Base-by-base conservation (phyloP, 768 basidiomycete genomes). In the Termitomyces bulborhizus region DNA sequence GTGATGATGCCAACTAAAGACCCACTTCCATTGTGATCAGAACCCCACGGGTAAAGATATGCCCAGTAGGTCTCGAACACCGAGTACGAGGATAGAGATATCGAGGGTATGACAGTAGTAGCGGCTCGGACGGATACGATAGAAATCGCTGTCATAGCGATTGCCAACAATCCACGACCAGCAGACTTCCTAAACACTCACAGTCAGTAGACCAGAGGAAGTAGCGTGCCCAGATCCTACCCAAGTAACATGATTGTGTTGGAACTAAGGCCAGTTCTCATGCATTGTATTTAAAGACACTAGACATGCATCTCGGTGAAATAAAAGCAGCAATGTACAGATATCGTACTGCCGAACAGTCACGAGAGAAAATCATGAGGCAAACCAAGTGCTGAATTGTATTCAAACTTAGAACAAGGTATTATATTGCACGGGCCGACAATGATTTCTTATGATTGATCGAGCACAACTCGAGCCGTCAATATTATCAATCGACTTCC, bases 1-100 rank as follows among this genome's bases (percentile, higher is more conserved):
- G 26, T 24, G 37, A 13, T 24, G 16, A 41, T 13, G n/a, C 5
- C 43, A 29, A 32, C 46, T 7, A 11, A 12, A 29, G 31, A 36
- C 37, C 21, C 54, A 76, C 75, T 72, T 52, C 75, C 75, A 50
- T 76, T 76, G 61, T 76, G 75, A 46, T 76, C 75, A 32, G 73
- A 72, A 6, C 76, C 76, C 76, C 76, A 77, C 6, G 75, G 75
- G 55, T 77, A 77, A 26, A 76, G 65, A 57, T 77, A 76, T 24
- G 65, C 65, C 74, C 74, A 77, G 56, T 66, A 76, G 13, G 54
- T 68, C 57, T 75, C 73, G 27, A 77, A 69, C 6, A 64, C 64
- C 4, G 73, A 63, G 52, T 69, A 67, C 9, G 68, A 71, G n/a
- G 67, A 70, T 59, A 77, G 74, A 3, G 74, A 76, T 21, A 62